phyloP scores from a whole-genome alignment of 495 filamentous ascomycete genomes.

The Aspergillus diversus region DNA sequence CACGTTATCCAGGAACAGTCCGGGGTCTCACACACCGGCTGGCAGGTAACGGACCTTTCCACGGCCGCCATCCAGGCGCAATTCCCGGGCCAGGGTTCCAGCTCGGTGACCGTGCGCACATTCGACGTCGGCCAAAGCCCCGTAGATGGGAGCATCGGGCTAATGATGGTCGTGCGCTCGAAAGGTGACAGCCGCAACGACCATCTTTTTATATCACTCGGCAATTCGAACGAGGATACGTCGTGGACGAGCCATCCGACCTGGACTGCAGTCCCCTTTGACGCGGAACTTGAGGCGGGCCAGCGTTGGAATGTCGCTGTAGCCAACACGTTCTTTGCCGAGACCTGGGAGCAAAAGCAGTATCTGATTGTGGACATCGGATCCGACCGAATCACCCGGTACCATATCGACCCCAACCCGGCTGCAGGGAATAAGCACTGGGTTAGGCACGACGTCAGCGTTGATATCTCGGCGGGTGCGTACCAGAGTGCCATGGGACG shows the following conservation, averaged over 20 bases:
- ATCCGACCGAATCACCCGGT: slow-evolving; percentile 3
- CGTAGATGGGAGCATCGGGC: slow-evolving; percentile 1
- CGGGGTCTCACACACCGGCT: slow-evolving; percentile 1
- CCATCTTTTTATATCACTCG: slow-evolving; percentile 8
- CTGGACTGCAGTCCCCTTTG: slow-evolving; percentile 12
- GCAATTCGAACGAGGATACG: not conserved
- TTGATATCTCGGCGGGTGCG: not conserved
- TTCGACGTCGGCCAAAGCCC: slow-evolving; percentile 17
- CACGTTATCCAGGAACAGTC: slow-evolving; percentile 9
- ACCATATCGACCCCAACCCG: slow-evolving; percentile 5
- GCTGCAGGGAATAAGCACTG: not conserved
- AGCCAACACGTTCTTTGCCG: not conserved
- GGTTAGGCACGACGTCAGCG: slow-evolving; percentile 8
- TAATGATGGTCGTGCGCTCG: slow-evolving; percentile 7
- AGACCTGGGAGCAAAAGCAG: not conserved
- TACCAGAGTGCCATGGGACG: slow-evolving; percentile 16
- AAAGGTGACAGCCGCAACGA: not conserved
- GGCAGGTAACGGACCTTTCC: slow-evolving; percentile 5
- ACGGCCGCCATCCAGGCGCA: not conserved
- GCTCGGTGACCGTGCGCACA: not conserved
- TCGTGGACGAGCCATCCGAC: slow-evolving; percentile 2
- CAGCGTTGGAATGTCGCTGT: not conserved
- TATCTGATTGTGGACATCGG: slow-evolving; percentile 13
- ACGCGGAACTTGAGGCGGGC: not conserved
- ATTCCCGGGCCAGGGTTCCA: not conserved